These are phyloP conservation scores for Cutaneotrichosporon cavernicola DNA, from an alignment of 1,284 basidiomycete genomes.

Conservation along the genomic window DNA sequence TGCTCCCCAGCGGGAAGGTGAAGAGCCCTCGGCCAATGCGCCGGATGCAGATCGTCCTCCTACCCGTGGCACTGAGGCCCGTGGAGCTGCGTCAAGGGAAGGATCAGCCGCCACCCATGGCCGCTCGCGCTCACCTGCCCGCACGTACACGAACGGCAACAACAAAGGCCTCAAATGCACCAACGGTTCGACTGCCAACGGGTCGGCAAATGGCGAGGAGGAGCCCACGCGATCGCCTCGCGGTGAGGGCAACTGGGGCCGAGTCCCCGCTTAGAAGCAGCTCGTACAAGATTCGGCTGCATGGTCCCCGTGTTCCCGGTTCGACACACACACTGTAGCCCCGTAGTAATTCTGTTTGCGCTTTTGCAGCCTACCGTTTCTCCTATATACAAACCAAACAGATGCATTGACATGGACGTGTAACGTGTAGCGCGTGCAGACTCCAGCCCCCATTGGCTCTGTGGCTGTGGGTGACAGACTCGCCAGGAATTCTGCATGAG, in stretches of 20 bases:
- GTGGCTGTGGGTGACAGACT: neutral
- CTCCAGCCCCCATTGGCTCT: neutral
- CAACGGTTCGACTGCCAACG: conserved; percentile 7
- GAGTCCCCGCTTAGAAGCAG: conserved; percentile 10
- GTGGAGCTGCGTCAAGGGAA: neutral
- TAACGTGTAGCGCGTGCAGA: neutral
- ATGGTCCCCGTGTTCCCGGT: neutral
- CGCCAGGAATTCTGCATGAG: neutral
- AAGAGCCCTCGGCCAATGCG: neutral
- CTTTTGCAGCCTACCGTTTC: neutral
- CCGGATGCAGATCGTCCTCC: neutral
- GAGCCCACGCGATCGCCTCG: conserved; percentile 7
- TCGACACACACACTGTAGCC: conserved; percentile 1
- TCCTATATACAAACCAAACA: neutral
- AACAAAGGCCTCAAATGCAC: conserved; percentile 1
- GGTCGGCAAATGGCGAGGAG: neutral
- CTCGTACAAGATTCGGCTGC: neutral
- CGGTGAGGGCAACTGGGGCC: conserved; percentile 10
- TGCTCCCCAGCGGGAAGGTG: neutral
- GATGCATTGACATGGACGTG: neutral
- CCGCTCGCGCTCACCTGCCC: conserved; percentile 14
- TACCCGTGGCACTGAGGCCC: neutral
- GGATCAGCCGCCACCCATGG: neutral
- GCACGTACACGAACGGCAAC: conserved; percentile 6
- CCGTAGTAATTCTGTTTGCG: neutral